Conservation (phyloP, 2,329 filamentous ascomycete genomes). For the Alternaria angustiovoidea region DNA sequence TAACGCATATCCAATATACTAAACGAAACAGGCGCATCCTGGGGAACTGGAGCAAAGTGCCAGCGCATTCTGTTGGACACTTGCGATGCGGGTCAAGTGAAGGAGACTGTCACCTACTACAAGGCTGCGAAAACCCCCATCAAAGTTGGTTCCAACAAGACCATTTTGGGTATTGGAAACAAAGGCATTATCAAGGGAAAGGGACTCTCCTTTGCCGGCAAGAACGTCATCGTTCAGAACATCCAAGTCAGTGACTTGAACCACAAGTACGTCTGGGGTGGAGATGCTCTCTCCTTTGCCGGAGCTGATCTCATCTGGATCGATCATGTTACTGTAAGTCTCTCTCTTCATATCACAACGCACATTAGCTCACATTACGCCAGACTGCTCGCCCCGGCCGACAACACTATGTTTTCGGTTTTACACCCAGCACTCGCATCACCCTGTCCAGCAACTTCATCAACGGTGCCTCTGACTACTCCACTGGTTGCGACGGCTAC, state of each 20-base stretch:
- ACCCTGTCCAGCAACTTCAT: background rate
- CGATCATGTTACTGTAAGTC: background rate
- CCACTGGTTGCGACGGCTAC: background rate
- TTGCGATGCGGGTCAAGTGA: background rate
- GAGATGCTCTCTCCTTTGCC: background rate
- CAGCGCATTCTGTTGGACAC: background rate
- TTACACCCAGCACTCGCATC: background rate
- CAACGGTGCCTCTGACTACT: background rate
- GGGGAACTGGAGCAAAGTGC: background rate
- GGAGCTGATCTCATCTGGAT: background rate
- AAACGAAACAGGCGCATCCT: background rate
- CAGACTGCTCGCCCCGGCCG: background rate
- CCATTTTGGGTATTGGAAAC: constrained; percentile 49
- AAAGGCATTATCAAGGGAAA: constrained; percentile 46
- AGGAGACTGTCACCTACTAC: constrained; percentile 15
- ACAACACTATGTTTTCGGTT: background rate
- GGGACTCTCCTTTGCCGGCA: background rate
- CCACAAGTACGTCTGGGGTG: background rate
- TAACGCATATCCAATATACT: too few species aligned
- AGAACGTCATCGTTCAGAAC: background rate
- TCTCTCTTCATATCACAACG: too few species aligned
- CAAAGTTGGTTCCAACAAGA: constrained; percentile 51
- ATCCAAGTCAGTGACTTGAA: background rate
- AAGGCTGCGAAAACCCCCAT: constrained; percentile 36
- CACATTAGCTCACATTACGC: background rate